Evolutionary conservation across 352 stramenopile species (phyloP), one percentile per base, ranked within the genome.

Genomic region (Phytophthora melonis): DNA sequence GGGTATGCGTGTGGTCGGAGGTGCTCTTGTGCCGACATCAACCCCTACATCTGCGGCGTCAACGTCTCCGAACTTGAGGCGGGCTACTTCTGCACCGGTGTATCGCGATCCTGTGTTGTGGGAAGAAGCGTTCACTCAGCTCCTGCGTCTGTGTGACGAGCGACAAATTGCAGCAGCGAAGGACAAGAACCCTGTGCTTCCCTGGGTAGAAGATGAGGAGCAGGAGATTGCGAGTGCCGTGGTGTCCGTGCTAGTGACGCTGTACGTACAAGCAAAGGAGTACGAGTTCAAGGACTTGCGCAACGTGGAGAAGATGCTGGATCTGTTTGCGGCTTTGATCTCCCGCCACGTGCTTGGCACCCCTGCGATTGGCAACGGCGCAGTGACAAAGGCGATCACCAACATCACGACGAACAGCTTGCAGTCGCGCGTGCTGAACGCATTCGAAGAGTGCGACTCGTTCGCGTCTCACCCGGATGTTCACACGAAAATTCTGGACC

Each of bases 1-100:
- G 7, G 93, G 93, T 2, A 98, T 98, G 93, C 90, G 93, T 5
- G 89, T 98, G 6, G 92, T 98, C 8, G 90, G 95, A 32, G 93
- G 93, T 10, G 89, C 94, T 8, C 65, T 97, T 7, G 84, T 93
- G 18, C 79, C 87, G 10, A 75, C 81, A 0, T 66, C 81, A 27
- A 66, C 63, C n/a, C 50, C 70, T 1, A 49, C 74, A 9, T 71
- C 78, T 4, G 39, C 72, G 8, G 25, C 69, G 11, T 68, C 68
- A 34, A 45, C 67, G 50, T 66, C 43, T 65, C 66, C 30, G 79
- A 83, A 39, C 54, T 27, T 65, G 43, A 78, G 54, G 19, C 43
- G 58, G 34, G 68, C 60, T 23, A 74, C 57, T 6, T 77, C 65
- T 5, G 45, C 63, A 3, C 63, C 68, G 10, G 66, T 83, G 50